A percentile compares a stretch with the other conserved stretches of the same genome.
phyloP scores from a whole-genome alignment of 768 basidiomycete species.

The Cystofilobasidium capitatum region DNA sequence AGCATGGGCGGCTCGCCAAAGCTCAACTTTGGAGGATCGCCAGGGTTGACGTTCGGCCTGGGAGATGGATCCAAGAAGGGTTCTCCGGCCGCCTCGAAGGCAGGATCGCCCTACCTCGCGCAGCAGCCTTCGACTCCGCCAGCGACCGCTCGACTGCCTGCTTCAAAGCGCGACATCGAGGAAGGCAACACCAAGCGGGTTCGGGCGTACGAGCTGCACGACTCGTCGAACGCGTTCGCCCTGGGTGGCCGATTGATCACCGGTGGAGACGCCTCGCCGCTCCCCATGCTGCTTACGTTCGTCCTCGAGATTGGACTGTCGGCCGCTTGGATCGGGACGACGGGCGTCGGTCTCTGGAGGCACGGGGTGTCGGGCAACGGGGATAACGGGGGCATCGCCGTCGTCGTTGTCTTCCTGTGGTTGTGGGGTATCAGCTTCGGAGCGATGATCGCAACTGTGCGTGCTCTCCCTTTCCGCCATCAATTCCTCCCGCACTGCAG shows the following conservation, averaged over 20 bases:
- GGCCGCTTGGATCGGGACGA: constrained; percentile 78
- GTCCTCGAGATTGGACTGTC: constrained; percentile 56
- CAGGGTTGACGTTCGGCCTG: background rate
- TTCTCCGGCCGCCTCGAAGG: background rate
- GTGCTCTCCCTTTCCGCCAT: constrained; percentile 40
- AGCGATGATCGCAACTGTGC: constrained; percentile 66
- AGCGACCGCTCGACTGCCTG: background rate
- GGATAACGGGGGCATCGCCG: constrained; percentile 44
- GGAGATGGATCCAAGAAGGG: too few species aligned
- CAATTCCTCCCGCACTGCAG: background rate
- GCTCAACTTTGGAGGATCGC: background rate
- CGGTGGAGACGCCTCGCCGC: constrained; percentile 67
- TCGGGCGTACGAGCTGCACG: constrained; percentile 31
- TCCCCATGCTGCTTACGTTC: constrained; percentile 65
- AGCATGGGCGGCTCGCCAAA: background rate
- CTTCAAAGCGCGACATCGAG: background rate
- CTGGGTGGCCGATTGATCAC: constrained; percentile 62
- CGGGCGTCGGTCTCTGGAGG: constrained; percentile 80
- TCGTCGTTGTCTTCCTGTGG: constrained; percentile 51
- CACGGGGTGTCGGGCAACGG: constrained; percentile 48
- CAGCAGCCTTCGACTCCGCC: background rate
- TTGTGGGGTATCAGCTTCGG: constrained; percentile 54
- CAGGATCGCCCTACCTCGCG: too few species aligned
- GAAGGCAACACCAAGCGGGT: constrained; percentile 12
- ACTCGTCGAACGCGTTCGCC: constrained; percentile 48